Evolutionary conservation across 129 eudicot species (phyloP), one percentile per base, ranked within the genome.

Genomic region (Tagetes erecta): DNA sequence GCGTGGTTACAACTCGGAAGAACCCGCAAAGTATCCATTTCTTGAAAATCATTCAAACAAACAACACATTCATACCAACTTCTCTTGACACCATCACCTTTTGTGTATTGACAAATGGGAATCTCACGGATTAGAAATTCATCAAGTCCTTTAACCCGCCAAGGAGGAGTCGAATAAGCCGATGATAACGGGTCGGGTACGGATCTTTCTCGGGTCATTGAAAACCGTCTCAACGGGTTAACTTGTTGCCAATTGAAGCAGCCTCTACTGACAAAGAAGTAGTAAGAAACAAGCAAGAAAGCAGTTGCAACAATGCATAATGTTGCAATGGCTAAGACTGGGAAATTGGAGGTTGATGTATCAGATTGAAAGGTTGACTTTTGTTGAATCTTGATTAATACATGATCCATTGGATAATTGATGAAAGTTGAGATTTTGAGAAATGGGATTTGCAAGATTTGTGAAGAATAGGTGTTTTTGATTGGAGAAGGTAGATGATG

Each of bases 11-110:
- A 89, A 34, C 86, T 81, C 0, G 98, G 98, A 10, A 93, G 88
- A 36, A 93, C 69, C 68, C 92, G 83, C 4, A 93, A 45, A 31
- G 85, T 77, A 38, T 93, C 98, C 47, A 74, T 68, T 34, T 87
- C 97, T 76, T 88, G 85, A 72, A 93, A 93, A 76, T 90, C 95
- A 52, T 76, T 93, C 64, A 93, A 84, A 50, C 98, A 93, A 33
- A 93, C 98, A 3, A 91, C 92, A 76, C 98, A 93, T 66, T 86
- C 87, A 6, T 69, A 76, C 56, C 84, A 77, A 47, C 85, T 84
- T 39, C 78, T 78, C 30, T 70, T 73, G 30, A 73, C 52, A 1
- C 77, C 87, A 76, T 67, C 81, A 46, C 46, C 64, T 55, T 73
- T 78, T 13, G 72, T 75, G 74, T 81, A 93, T 39, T 83, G 92